Evolutionary conservation across 2,329 filamentous ascomycete species (phyloP).

Genomic region (Penicillium hordei): DNA sequence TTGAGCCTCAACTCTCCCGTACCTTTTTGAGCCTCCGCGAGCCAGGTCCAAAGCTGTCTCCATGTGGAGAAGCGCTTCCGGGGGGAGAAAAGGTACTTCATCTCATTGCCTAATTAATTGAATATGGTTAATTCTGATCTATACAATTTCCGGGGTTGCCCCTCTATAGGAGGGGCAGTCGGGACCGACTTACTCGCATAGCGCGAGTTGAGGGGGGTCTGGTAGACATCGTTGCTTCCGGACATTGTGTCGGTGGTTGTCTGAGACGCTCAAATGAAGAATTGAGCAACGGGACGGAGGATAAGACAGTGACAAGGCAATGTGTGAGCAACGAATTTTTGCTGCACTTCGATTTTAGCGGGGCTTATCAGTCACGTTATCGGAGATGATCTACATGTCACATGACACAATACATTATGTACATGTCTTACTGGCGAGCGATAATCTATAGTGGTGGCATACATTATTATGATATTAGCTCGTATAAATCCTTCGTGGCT

Average conservation of each 20-base stretch:
- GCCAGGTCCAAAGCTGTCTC: conserved; percentile 81
- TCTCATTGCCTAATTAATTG: conserved; percentile 54
- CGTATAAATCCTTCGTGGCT: neutral
- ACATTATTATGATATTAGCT: conserved; percentile 14
- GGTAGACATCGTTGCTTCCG: conserved; percentile 55
- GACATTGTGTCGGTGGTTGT: conserved; percentile 35
- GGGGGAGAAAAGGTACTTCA: conserved; percentile 77
- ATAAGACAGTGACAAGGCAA: conserved; percentile 13
- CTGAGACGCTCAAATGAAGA: conserved; percentile 21
- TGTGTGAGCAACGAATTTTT: conserved; percentile 37
- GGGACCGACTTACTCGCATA: conserved; percentile 60
- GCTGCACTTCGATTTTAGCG: conserved; percentile 27
- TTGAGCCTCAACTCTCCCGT: conserved; percentile 15
- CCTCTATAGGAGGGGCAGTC: conserved; percentile 14
- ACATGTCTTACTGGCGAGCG: neutral
- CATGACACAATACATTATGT: neutral
- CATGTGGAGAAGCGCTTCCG: conserved; percentile 74
- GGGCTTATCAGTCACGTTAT: conserved; percentile 44
- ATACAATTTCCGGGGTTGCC: conserved; percentile 9
- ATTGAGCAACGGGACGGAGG: conserved; percentile 23
- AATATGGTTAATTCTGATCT: conserved; percentile 16
- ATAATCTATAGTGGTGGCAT: neutral
- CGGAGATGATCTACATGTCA: conserved; percentile 20
- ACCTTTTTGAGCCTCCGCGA: conserved; percentile 74
- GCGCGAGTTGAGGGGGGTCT: conserved; percentile 68